Base-by-base conservation (phyloP, 139 green algal genomes). In the Pseudopediastrum boryanum region DNA sequence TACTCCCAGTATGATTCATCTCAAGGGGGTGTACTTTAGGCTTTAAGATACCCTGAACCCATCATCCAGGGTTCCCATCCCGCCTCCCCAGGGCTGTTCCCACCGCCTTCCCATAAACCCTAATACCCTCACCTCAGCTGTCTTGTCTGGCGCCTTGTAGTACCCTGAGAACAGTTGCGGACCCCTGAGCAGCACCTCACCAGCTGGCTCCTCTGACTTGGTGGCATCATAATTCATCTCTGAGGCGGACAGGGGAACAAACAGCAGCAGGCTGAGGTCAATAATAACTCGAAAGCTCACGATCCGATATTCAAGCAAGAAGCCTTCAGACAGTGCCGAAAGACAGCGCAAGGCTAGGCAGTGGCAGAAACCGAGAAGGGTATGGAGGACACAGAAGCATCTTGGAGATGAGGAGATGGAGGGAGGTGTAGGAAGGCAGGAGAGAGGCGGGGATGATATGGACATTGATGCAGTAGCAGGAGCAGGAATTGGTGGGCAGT, bases 81-180 rank as follows among this genome's bases (percentile, higher is more conserved):
- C n/a, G n/a, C n/a, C n/a, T n/a, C n/a, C n/a, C n/a, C n/a, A n/a
- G n/a, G n/a, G n/a, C n/a, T n/a, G n/a, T n/a, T n/a, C n/a, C n/a
- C n/a, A n/a, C n/a, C n/a, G n/a, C n/a, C n/a, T n/a, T n/a, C n/a
- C n/a, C n/a, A n/a, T n/a, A n/a, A n/a, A n/a, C n/a, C n/a, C n/a
- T n/a, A n/a, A n/a, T n/a, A n/a, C n/a, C n/a, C n/a, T n/a, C n/a
- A n/a, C n/a, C 71, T 93, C 88, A 31, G 84, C 74, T 2, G 87
- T 92, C 79, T 85, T 89, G 12, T 86, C 74, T 39, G 46, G 51
- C 48, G 68, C 56, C 91, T 98, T 99, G 90, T 98, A 98, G 90
- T 99, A 99, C 48, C 94, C 96, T 0, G 41, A 85, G 87, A 98
- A 99, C 16, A 95, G 62, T 33, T 85, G 72, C n/a, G 89, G 78